These are phyloP conservation scores for Scorias spongiosa DNA, from an alignment of 2,329 filamentous ascomycete species.

Conservation along the genomic window DNA sequence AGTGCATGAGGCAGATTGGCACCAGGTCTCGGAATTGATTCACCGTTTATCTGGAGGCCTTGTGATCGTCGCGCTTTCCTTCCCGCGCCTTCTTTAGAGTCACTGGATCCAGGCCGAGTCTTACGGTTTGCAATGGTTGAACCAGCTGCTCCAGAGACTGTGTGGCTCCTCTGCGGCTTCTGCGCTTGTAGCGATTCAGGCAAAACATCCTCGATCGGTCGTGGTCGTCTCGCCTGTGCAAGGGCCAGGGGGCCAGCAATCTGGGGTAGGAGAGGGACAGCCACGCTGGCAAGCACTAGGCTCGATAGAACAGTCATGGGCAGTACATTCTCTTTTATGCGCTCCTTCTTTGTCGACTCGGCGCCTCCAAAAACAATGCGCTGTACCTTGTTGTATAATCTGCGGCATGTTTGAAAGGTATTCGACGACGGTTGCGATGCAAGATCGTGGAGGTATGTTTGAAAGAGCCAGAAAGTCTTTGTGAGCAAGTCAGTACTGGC, in stretches of 20 bases:
- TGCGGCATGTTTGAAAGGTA: constrained; percentile 65
- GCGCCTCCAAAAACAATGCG: constrained; percentile 70
- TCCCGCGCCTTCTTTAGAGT: constrained; percentile 10
- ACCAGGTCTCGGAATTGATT: constrained; percentile 2
- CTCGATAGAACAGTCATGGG: constrained; percentile 70
- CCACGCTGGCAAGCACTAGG: constrained; percentile 63
- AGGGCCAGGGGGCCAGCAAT: constrained; percentile 70
- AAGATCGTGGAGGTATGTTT: constrained; percentile 74
- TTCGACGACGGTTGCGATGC: constrained; percentile 58
- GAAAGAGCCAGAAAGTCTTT: constrained; percentile 81
- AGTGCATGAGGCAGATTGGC: constrained; percentile 4
- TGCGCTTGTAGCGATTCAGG: constrained; percentile 41
- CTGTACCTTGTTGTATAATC: constrained; percentile 79
- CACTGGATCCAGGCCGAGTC: constrained; percentile 21
- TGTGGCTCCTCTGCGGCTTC: constrained; percentile 54
- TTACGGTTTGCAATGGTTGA: constrained; percentile 28
- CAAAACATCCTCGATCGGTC: constrained; percentile 45
- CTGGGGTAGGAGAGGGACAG: constrained; percentile 57
- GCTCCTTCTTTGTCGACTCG: constrained; percentile 53
- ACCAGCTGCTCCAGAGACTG: constrained; percentile 33
- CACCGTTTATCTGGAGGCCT: constrained; percentile 7
- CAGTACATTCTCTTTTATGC: constrained; percentile 67
- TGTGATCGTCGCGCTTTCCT: constrained; percentile 22
- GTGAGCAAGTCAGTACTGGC: constrained; percentile 7
- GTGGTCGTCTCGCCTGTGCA: constrained; percentile 64